phyloP scores from a whole-genome alignment of 2,329 filamentous ascomycete genomes.

The Cladorrhinum sp. region DNA sequence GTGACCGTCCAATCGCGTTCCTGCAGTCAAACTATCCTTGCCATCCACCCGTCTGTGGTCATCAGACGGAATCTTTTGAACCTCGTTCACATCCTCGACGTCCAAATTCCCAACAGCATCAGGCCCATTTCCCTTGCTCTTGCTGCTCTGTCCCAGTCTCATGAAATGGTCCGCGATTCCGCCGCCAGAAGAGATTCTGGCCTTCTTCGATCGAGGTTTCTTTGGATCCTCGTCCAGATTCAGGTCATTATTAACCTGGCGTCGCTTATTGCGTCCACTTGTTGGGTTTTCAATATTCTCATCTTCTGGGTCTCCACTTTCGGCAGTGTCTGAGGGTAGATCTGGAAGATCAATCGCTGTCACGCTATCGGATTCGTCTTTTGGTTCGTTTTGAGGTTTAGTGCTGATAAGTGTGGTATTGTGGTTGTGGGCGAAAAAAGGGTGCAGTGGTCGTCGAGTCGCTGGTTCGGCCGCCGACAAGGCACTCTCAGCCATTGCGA shows the following conservation, averaged over 20 bases:
- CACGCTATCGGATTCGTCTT: neutral
- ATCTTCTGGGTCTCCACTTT: slow-evolving; percentile 8
- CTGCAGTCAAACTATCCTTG: neutral
- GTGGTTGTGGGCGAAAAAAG: slow-evolving; percentile 47
- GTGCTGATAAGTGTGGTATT: slow-evolving; percentile 1
- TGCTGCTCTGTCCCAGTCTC: slow-evolving; percentile 15
- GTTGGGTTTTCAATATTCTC: slow-evolving; percentile 12
- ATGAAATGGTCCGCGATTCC: slow-evolving; percentile 30
- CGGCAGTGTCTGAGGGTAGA: slow-evolving; percentile 3
- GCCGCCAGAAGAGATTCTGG: slow-evolving; percentile 14
- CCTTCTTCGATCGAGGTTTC: slow-evolving; percentile 28
- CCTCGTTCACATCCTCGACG: neutral
- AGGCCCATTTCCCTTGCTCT: slow-evolving; percentile 14
- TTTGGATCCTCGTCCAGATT: slow-evolving; percentile 22
- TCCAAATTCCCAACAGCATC: neutral
- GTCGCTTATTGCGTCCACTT: slow-evolving; percentile 24
- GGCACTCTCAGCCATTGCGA: slow-evolving; percentile 40
- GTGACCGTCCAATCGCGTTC: neutral
- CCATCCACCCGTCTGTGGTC: neutral
- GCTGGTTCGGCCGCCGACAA: slow-evolving; percentile 8
- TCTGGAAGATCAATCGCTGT: neutral
- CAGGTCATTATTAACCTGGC: slow-evolving; percentile 26
- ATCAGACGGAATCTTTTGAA: neutral
- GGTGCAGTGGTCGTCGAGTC: slow-evolving; percentile 48
- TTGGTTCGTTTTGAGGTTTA: neutral